These are phyloP conservation scores for Scleromitrula shiraiana DNA, from an alignment of 2,329 filamentous ascomycete genomes.

Conservation along the genomic window DNA sequence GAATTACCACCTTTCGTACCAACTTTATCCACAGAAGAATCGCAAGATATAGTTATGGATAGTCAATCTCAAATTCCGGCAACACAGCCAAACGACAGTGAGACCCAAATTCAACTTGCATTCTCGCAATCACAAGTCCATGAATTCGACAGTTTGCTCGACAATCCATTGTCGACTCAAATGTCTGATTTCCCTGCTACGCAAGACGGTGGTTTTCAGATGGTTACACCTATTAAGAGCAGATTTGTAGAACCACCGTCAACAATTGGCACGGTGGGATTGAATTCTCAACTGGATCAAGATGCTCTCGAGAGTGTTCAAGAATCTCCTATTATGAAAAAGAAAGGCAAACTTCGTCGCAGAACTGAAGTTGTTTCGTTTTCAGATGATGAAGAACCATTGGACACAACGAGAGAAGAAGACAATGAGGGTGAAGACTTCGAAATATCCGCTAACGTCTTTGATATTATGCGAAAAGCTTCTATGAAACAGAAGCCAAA, in stretches of 20 bases:
- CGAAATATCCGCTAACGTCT: slow-evolving; percentile 31
- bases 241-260: slow-evolving; percentile 58
- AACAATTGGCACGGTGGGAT: slow-evolving; percentile 61
- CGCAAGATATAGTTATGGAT: slow-evolving; percentile 39
- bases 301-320: slow-evolving; percentile 32
- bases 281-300: slow-evolving; percentile 29
- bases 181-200: slow-evolving; percentile 66
- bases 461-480: slow-evolving; percentile 57
- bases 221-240: slow-evolving; percentile 62
- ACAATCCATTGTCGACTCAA: slow-evolving; percentile 43
- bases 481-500: slow-evolving; percentile 46
- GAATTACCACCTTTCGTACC: slow-evolving; percentile 38
- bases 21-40: slow-evolving; percentile 34
- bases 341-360: slow-evolving; percentile 49
- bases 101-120: slow-evolving; percentile 41
- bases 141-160: slow-evolving; percentile 48
- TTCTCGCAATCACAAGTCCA: slow-evolving; percentile 54
- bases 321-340: slow-evolving; percentile 60
- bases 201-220: slow-evolving; percentile 71
- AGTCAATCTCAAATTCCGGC: slow-evolving; percentile 37
- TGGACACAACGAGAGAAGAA: slow-evolving; percentile 15
- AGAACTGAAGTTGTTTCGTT: slow-evolving; percentile 36
- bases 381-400: slow-evolving; percentile 29
- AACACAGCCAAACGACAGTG: slow-evolving; percentile 33
- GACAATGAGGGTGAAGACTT: slow-evolving; percentile 28